Base-by-base conservation (phyloP, 495 filamentous ascomycete genomes). In the Parachaetomium inaequale region DNA sequence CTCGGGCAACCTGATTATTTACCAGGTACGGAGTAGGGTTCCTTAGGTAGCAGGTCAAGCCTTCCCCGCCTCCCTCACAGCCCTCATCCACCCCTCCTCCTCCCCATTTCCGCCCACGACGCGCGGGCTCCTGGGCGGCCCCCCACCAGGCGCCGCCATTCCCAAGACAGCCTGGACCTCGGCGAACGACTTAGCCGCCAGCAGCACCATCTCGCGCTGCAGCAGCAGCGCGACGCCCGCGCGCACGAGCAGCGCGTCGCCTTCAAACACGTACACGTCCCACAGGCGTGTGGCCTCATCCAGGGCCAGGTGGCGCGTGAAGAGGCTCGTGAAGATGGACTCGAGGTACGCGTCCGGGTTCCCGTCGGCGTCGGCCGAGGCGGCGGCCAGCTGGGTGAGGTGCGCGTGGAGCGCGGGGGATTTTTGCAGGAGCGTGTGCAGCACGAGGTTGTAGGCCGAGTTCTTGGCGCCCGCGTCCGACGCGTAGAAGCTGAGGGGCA, bases 211-310 rank as follows among this genome's bases (percentile, higher is more conserved):
- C 65, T 80, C 79, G 19, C 67, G 73, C 23, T 73, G 70, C 4
- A 83, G 76, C 6, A 96, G 74, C 34, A 91, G 70, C 4, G 87
- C 94, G 6, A 97, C 85, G 0, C 84, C 89, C 0, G 90, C 86
- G 3, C 93, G 83, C 25, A 97, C 85, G 12, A 96, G 78, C 15
- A 92, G 81, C 10, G 84, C 81, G 66, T 98, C 94, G 3, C 92
- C 93, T 71, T 98, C 94, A 61, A 98, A 96, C 2, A 93, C 87
- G 78, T 91, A 94, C 28, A 96, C 89, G 69, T 98, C 94, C 92
- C 91, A 97, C 4, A 98, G 78, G 12, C 94, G 82, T 31, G 86
- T 86, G 14, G 85, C 85, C 55, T 88, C 82, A 64, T 96, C 93
- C 3, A 96, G 74, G 28, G 79, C 78, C 17, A 84, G 71, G 50